Conservation (phyloP, 306 rosid genomes). For the Trifolium repens region DNA sequence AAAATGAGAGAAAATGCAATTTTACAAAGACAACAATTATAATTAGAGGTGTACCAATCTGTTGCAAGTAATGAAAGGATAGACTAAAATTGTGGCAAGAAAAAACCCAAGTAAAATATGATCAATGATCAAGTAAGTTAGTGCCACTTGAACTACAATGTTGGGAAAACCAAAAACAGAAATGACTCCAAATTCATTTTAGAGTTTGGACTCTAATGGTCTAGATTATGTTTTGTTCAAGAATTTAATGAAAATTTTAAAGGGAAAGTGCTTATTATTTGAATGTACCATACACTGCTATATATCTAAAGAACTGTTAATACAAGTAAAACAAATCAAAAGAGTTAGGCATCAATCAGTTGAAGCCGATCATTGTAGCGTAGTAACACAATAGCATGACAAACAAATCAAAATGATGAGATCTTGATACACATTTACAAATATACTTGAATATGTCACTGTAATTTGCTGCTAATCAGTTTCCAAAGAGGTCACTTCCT, state of each 20-base stretch:
- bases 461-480: conserved; percentile 29
- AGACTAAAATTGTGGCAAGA: too few relatives aligned
- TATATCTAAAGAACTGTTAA: background rate
- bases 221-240: background rate
- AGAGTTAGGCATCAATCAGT: conserved; percentile 10
- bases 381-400: conserved; percentile 15
- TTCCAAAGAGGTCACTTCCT: conserved; percentile 64
- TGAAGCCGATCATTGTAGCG: conserved; percentile 1
- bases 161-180: too few relatives aligned
- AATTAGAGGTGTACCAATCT: too few relatives aligned
- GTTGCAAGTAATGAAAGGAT: too few relatives aligned
- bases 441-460: conserved; percentile 12
- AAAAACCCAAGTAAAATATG: too few relatives aligned
- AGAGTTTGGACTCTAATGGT: background rate
- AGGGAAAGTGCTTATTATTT: conserved; percentile 4
- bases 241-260: background rate
- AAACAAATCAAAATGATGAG: conserved; percentile 33
- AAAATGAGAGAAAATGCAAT: too few relatives aligned
- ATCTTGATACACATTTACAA: conserved; percentile 36
- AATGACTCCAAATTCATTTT: too few relatives aligned
- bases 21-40: background rate
- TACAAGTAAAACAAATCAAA: conserved; percentile 1
- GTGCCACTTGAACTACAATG: too few relatives aligned
- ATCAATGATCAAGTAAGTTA: too few relatives aligned
- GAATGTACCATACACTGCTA: conserved; percentile 3